Percentiles rank a stretch among this genome's conserved stretches.
phyloP scores from a whole-genome alignment of 257 asterid species.

The Ocimum tenuiflorum region DNA sequence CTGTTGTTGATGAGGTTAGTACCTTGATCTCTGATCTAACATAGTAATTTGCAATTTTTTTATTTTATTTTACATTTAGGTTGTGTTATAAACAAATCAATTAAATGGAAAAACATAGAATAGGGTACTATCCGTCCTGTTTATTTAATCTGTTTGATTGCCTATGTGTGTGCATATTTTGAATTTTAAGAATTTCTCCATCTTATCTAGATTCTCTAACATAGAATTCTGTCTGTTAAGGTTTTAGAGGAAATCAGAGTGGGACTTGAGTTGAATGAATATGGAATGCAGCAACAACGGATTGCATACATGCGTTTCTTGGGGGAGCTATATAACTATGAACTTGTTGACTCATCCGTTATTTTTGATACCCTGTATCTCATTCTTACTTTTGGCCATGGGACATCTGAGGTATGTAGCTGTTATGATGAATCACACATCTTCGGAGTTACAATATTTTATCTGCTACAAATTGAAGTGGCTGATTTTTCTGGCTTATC shows the following conservation, averaged over 20 bases:
- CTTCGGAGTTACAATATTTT: not conserved
- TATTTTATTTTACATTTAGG: not conserved
- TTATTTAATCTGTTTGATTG: not conserved
- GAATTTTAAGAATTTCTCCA: not conserved
- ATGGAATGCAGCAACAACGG: constrained; percentile 84
- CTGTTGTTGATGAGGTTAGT: constrained; percentile 95
- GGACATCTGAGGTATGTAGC: constrained; percentile 71
- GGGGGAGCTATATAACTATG: constrained; percentile 94
- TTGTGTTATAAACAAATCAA: not conserved
- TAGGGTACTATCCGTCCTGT: constrained; percentile 9
- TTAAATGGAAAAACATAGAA: not conserved
- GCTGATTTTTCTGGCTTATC: constrained; percentile 7
- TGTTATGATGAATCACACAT: not conserved
- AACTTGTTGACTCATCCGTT: constrained; percentile 93
- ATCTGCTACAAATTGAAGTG: not conserved
- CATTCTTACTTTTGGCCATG: constrained; percentile 79
- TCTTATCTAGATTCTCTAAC: constrained; percentile 1
- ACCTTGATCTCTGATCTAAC: constrained; percentile 11
- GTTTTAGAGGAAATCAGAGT: constrained; percentile 88
- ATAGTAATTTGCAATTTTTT: not conserved
- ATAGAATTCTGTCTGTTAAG: constrained; percentile 30
- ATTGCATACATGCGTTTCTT: constrained; percentile 88
- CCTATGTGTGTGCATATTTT: not conserved
- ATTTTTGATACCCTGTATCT: constrained; percentile 84
- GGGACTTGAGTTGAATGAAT: constrained; percentile 92